A percentile compares a stretch with the other conserved stretches of the same genome.
These are phyloP conservation scores for Claviceps sorghi DNA, from an alignment of 2,329 filamentous ascomycete genomes.

Conservation along the genomic window DNA sequence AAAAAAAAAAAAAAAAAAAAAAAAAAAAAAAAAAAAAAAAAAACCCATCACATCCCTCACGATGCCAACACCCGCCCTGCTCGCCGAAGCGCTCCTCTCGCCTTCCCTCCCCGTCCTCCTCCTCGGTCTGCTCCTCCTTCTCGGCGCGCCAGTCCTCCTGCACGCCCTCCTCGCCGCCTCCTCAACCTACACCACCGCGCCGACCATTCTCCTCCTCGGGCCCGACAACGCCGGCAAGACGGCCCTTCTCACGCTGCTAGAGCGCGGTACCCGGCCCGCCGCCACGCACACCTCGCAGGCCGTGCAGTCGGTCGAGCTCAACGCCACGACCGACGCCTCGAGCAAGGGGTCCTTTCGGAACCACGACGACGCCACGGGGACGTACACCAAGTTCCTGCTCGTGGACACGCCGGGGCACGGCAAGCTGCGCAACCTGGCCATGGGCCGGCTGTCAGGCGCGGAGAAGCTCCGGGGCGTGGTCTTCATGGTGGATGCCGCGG, in stretches of 20 bases:
- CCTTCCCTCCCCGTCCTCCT: slow-evolving; percentile 49
- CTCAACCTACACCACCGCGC: slow-evolving; percentile 49
- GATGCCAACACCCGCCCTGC: slow-evolving; percentile 25
- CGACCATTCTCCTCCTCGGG: slow-evolving; percentile 68
- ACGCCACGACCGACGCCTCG: slow-evolving; percentile 31
- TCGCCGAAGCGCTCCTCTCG: slow-evolving; percentile 40
- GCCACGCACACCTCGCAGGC: slow-evolving; percentile 43
- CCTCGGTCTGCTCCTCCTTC: slow-evolving; percentile 53
- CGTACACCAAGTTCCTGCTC: slow-evolving; percentile 57
- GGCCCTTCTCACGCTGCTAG: slow-evolving; percentile 60
- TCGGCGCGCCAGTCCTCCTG: slow-evolving; percentile 61
- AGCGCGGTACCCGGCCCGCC: slow-evolving; percentile 33
- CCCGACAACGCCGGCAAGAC: slow-evolving; percentile 81
- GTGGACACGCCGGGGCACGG: slow-evolving; percentile 90
- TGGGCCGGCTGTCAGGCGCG: slow-evolving; percentile 31
- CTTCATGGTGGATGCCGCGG: slow-evolving; percentile 77
- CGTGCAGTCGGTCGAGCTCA: slow-evolving; percentile 38
- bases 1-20: too few relatives aligned
- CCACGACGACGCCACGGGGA: slow-evolving; percentile 38
- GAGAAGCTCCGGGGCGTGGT: slow-evolving; percentile 56
- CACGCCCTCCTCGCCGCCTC: slow-evolving; percentile 60
- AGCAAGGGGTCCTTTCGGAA: slow-evolving; percentile 34
- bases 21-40: background rate
- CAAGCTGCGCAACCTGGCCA: slow-evolving; percentile 66
- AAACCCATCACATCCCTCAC: background rate